Evolutionary conservation across 2,329 filamentous ascomycete genomes (phyloP), one percentile per base, ranked within the genome.

Genomic region (Talaromyces funiculosus): DNA sequence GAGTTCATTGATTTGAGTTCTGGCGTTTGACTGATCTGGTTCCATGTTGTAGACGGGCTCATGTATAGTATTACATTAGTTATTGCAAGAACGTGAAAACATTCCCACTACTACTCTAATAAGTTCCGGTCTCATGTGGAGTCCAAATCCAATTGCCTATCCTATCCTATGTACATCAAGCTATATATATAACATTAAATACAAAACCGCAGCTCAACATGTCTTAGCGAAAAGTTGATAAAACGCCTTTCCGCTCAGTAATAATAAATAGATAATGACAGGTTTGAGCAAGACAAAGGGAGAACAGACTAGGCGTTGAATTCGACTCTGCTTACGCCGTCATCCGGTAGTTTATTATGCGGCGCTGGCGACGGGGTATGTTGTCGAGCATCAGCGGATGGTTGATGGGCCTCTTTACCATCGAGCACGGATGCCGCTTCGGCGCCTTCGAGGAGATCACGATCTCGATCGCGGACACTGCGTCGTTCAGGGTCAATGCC

Each of bases 361-460:
- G 53, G 42, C 4, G 43, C 47, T 12, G 58, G 49, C 12, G 45
- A 58, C 18, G 47, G 54, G 12, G 35, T 51, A 35, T 47, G 56
- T 43, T 45, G 40, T 59, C 38, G 20, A 33, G 24, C 38, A 14
- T 57, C 24, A 16, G 18, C 35, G 8, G 54, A 53, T 12, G 60
- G 54, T 10, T 59, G 57, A 29, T 64, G 49, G 22, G 60, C 51
- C 4, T 71, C 64, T 53, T 68, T 71, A 10, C 65, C 68, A 38
- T 70, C 70, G 37, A 70, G 64, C 1, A 71, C 67, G 12, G 72
- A 66, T 10, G 65, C 83, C 0, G 88, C 89, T 70, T 93, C 90
- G 1, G 87, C 87, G 0, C 88, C 90, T 66, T 89, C 87, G 14
- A 92, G 75, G 14, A 92, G 73, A 71, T 90, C 89, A 57, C 86